A percentile compares a stretch with the other conserved stretches of the same genome.
phyloP scores from a whole-genome alignment of 2,329 filamentous ascomycete genomes.

The Pseudocercospora cruenta region DNA sequence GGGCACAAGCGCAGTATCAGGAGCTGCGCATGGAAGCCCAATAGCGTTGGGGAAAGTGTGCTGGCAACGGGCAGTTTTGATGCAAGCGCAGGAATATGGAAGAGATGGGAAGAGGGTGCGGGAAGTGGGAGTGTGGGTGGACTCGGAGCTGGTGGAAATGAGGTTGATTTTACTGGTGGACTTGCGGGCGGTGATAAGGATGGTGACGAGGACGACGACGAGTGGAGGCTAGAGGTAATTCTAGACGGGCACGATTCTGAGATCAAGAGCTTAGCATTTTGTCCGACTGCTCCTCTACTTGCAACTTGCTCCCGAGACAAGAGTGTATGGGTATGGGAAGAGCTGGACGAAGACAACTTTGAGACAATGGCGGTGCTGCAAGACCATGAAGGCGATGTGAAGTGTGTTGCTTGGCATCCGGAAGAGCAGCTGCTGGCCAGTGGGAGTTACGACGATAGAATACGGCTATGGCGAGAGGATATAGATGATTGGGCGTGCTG shows the following conservation, averaged over 20 bases:
- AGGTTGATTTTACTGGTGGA: conserved; percentile 41
- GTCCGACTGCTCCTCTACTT: conserved; percentile 73
- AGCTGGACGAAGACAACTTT: conserved; percentile 91
- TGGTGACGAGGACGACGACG: conserved; percentile 66
- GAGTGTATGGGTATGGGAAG: conserved; percentile 98
- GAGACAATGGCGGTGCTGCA: conserved; percentile 94
- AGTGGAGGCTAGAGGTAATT: conserved; percentile 91
- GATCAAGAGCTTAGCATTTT: conserved; percentile 79
- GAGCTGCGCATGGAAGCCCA: conserved; percentile 83
- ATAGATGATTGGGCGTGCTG: conserved; percentile 93
- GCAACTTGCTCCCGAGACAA: conserved; percentile 94
- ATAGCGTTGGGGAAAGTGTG: conserved; percentile 66
- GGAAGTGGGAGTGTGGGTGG: conserved; percentile 26
- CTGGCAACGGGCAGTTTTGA: conserved; percentile 94
- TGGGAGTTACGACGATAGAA: conserved; percentile 91
- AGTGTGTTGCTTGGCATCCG: conserved; percentile 90
- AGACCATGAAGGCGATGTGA: conserved; percentile 95
- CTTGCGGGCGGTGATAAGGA: conserved; percentile 35
- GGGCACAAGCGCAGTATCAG: conserved; percentile 92
- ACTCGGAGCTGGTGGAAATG: conserved; percentile 27
- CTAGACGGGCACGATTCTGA: conserved; percentile 95
- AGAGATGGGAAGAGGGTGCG: conserved; percentile 65
- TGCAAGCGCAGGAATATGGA: conserved; percentile 74
- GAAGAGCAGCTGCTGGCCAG: conserved; percentile 78
- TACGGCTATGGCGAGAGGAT: conserved; percentile 87